Evolutionary conservation across 164 flowering plant genomes (phyloP).

Genomic region (Dillenia turbinata): DNA sequence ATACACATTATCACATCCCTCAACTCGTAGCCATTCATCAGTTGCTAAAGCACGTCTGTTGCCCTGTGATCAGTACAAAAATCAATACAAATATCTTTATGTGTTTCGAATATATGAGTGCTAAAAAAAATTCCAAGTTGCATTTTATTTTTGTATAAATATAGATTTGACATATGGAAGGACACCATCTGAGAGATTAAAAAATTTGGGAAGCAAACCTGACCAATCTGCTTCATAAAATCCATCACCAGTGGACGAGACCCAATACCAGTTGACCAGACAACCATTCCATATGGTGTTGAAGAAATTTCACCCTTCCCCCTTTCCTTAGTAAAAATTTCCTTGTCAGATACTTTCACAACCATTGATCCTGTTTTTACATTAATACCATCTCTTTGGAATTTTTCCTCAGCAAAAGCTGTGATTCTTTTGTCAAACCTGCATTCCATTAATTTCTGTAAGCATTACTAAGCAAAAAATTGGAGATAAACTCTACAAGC

Average conservation of each 20-base stretch:
- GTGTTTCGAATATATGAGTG: not conserved
- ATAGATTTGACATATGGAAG: no score
- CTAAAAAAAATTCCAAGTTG: not conserved
- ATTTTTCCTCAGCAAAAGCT: constrained; percentile 82
- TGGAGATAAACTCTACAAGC: no score
- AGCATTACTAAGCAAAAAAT: no score
- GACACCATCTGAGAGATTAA: no score
- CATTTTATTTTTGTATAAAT: no score
- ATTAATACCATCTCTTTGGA: constrained; percentile 83
- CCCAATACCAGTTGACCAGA: constrained; percentile 98
- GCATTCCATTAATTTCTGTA: constrained; percentile 4
- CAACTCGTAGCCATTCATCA: constrained; percentile 96
- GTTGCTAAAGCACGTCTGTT: constrained; percentile 85
- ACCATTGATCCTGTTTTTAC: constrained; percentile 84
- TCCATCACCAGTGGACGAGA: constrained; percentile 79
- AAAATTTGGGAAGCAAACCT: constrained; percentile 36
- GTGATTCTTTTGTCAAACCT: constrained; percentile 97
- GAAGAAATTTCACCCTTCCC: constrained; percentile 42
- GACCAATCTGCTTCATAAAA: constrained; percentile 87
- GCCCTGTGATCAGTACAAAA: constrained; percentile 26
- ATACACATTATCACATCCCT: constrained; percentile 58
- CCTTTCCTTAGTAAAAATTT: constrained; percentile 57
- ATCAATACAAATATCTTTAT: no score
- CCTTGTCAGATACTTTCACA: constrained; percentile 65
- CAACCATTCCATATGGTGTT: constrained; percentile 89